These are phyloP conservation scores for Micromonas commoda DNA, from an alignment of 139 green algal genomes.

Conservation along the genomic window DNA sequence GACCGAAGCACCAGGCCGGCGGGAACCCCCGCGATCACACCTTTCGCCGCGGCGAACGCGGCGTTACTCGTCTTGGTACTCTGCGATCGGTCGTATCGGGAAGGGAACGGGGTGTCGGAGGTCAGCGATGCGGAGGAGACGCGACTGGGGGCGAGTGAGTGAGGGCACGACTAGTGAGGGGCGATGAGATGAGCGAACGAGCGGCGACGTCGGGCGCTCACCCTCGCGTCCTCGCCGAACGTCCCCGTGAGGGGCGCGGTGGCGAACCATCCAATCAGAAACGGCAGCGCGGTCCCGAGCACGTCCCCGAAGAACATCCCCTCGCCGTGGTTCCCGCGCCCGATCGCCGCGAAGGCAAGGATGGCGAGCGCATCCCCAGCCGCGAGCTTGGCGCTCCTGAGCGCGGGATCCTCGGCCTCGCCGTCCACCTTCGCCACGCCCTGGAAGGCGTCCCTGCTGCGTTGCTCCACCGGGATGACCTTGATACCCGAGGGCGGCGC, in stretches of 20 bases:
- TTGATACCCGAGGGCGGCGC: background rate
- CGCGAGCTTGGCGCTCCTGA: background rate
- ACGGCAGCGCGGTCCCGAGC: constrained; percentile 22
- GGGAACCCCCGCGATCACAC: background rate
- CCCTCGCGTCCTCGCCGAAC: constrained; percentile 15
- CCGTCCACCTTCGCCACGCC: constrained; percentile 18
- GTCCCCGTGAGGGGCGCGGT: background rate
- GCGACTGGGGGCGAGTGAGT: too few relatives aligned
- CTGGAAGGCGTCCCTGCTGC: background rate
- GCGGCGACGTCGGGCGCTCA: background rate
- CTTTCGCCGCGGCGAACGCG: constrained; percentile 3
- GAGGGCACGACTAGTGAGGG: too few relatives aligned
- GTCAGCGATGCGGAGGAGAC: too few relatives aligned
- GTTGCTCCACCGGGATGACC: constrained; percentile 3
- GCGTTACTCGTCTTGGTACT: background rate
- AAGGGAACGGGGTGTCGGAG: too few relatives aligned
- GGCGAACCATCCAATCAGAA: constrained; percentile 22
- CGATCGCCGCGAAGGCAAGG: constrained; percentile 26
- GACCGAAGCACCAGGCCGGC: constrained; percentile 36
- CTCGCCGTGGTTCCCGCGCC: constrained; percentile 19
- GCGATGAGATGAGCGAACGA: too few relatives aligned
- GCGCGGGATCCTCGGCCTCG: background rate
- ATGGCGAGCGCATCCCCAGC: constrained; percentile 13
- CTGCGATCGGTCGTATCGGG: background rate
- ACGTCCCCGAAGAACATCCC: background rate